Evolutionary conservation across 2,329 filamentous ascomycete genomes (phyloP), one percentile per base, ranked within the genome.

Genomic region (Claviceps fusiformis): DNA sequence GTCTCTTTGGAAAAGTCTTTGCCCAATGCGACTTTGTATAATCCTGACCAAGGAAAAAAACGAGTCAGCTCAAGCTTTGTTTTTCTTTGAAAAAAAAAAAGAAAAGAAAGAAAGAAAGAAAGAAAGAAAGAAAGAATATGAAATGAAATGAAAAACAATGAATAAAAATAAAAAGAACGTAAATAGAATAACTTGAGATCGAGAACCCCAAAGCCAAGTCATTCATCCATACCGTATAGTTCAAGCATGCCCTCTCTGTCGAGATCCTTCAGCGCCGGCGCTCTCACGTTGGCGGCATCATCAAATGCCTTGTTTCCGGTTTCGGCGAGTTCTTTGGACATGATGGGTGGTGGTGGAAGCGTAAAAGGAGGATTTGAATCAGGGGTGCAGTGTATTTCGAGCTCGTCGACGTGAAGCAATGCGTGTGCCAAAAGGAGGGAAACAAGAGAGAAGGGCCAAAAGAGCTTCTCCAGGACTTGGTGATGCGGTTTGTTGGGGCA

Each of bases 1-100:
- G 50, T 17, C 41, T 52, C 50, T 17, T 53, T 53, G 3, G 52
- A 45, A 27, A 53, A 45, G n/a, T 53, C 43, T 19, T 53, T 44
- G 43, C 44, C 44, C 19, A 37, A 19, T 5, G 52, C 52, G 9
- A n/a, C n/a, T n/a, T 53, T 53, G 43, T 45, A 53, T 9, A 53
- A 17, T 19, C 52, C 52, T 53, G 11, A 2, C 10, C 24, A 8
- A 24, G 27, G 33, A 15, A 27, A 41, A 41, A n/a, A 7, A 29
- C n/a, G 24, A 15, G 50, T 51, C 37, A 51, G 50, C 50, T 17
- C 19, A 15, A 1, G 49, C 35, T 15, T 19, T 10, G 9, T 37
- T 7, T 13, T 45, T 19, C 27, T 17, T 37, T 17, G 46, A 7
- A 24, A 24, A 24, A 24, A 24, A 24, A 24, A 24, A 24, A 24